These are phyloP conservation scores for Starmera amethionina DNA, from an alignment of 805 yeast genomes.

Conservation along the genomic window DNA sequence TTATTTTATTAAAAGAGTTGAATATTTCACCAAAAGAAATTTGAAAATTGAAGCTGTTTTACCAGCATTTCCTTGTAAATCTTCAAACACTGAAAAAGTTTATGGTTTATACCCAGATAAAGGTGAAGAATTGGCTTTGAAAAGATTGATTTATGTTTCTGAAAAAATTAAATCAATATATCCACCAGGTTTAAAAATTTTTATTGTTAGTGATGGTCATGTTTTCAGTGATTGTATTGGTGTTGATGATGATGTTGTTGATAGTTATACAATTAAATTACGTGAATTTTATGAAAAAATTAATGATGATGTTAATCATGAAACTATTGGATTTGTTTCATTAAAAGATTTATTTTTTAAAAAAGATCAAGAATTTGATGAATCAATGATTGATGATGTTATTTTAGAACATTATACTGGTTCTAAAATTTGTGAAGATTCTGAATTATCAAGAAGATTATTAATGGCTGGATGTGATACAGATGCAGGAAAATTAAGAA, in stretches of 20 bases:
- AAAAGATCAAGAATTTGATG: constrained; percentile 19
- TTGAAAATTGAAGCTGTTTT: constrained; percentile 43
- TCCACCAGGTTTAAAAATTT: constrained; percentile 44
- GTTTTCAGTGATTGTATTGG: constrained; percentile 58
- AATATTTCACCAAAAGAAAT: constrained; percentile 39
- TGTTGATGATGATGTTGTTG: constrained; percentile 47
- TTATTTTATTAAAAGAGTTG: constrained; percentile 30
- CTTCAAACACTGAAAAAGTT: constrained; percentile 47
- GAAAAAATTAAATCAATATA: constrained; percentile 28
- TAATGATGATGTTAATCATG: constrained; percentile 21
- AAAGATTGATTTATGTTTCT: constrained; percentile 25
- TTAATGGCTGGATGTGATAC: constrained; percentile 37
- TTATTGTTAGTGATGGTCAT: constrained; percentile 56
- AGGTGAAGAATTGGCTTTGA: constrained; percentile 37
- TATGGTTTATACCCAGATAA: constrained; percentile 39
- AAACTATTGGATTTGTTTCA: constrained; percentile 29
- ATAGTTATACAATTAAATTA: constrained; percentile 34
- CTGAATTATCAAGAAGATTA: constrained; percentile 30
- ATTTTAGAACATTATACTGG: constrained; percentile 28
- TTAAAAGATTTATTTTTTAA: constrained; percentile 30
- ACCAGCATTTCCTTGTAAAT: constrained; percentile 59
- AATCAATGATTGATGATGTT: constrained; percentile 20
- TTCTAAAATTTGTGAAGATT: constrained; percentile 24
- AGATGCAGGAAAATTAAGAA: constrained; percentile 54
- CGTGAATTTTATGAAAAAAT: constrained; percentile 30